Evolutionary conservation across 2,329 filamentous ascomycete genomes (phyloP), one percentile per base, ranked within the genome.

Genomic region (Aureobasidium mangrovei): DNA sequence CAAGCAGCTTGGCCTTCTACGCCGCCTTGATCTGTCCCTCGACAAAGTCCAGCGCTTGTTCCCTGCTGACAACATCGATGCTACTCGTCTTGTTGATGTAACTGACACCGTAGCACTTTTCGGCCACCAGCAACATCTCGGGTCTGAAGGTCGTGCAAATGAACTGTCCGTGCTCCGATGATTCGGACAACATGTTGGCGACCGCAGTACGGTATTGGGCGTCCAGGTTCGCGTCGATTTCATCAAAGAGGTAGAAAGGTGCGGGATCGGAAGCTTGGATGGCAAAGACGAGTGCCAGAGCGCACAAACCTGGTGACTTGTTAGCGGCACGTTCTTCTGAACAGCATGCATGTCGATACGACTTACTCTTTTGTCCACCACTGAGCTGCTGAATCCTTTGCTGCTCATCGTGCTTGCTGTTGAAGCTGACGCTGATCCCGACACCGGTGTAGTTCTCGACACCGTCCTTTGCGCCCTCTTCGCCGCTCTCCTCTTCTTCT

Each of bases 61-160:
- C 88, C 54, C 84, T 82, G 59, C 82, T 84, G 47, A 96, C 91
- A 51, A 91, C 91, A 72, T 93, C 88, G 64, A 98, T 95, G 38
- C 83, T 88, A 73, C 88, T 95, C 60, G 91, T 94, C 79, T 97
- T 97, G 70, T 91, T 91, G 60, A 77, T 62, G 71, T 91, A 97
- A 49, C 88, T 89, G 49, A 98, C 93, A 58, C 93, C 93, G 69
- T 98, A 98, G 72, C 91, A 96, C 74, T 95, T 95, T 74, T 97
- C 91, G 3, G 93, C 93, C 24, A 97, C 89, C 58, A 86, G 82
- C 59, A 98, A 80, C 78, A 98, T 96, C 73, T 98, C 93, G 1
- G 93, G 93, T 56, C 93, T 80, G 81, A 98, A 98, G 2, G 93
- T 98, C 3, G 93, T 98, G 78, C 93, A 97, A 70, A 98, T 98